phyloP scores from a whole-genome alignment of 2,329 filamentous ascomycete genomes.

The Elsinoe necatrix region DNA sequence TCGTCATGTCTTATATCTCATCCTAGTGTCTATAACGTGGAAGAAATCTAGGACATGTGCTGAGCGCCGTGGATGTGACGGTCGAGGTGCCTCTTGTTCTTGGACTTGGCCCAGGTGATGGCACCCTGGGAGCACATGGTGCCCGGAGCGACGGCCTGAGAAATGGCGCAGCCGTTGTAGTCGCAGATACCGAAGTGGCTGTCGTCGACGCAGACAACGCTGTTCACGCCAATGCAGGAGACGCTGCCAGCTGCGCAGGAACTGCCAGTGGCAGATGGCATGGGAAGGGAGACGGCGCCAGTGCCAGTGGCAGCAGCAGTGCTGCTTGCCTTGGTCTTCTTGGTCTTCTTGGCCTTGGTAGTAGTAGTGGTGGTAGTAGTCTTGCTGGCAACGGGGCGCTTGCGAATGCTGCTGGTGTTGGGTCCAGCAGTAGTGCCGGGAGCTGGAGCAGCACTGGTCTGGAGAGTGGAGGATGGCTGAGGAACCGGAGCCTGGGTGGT shows the following conservation, averaged over 20 bases:
- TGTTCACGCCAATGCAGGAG: conserved; percentile 35
- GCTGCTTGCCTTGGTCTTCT: conserved; percentile 17
- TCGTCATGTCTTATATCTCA: background rate
- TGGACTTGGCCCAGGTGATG: conserved; percentile 22
- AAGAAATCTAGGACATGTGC: conserved; percentile 13
- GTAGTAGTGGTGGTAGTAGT: conserved; percentile 12
- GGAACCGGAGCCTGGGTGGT: conserved; percentile 9
- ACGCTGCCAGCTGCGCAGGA: conserved; percentile 22
- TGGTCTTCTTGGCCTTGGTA: conserved; percentile 12
- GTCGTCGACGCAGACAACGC: conserved; percentile 37
- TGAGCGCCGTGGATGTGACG: conserved; percentile 16
- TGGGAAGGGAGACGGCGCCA: conserved; percentile 13
- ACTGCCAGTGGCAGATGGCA: conserved; percentile 15
- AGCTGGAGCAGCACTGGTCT: background rate
- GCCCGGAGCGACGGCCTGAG: conserved; percentile 34
- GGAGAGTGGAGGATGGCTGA: conserved; percentile 11
- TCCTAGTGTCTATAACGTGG: background rate
- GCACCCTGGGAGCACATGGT: conserved; percentile 34
- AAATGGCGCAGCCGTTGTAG: conserved; percentile 33
- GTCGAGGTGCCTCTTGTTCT: conserved; percentile 18
- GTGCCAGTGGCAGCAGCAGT: conserved; percentile 10
- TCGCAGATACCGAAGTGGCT: conserved; percentile 39
- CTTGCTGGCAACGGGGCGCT: conserved; percentile 14
- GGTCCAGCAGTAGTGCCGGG: conserved; percentile 13
- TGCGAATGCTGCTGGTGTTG: conserved; percentile 17